A percentile compares a stretch with the other conserved stretches of the same genome.
Conservation (phyloP, 371 early-diverging fungal genomes). For the Mortierella polycephala region DNA sequence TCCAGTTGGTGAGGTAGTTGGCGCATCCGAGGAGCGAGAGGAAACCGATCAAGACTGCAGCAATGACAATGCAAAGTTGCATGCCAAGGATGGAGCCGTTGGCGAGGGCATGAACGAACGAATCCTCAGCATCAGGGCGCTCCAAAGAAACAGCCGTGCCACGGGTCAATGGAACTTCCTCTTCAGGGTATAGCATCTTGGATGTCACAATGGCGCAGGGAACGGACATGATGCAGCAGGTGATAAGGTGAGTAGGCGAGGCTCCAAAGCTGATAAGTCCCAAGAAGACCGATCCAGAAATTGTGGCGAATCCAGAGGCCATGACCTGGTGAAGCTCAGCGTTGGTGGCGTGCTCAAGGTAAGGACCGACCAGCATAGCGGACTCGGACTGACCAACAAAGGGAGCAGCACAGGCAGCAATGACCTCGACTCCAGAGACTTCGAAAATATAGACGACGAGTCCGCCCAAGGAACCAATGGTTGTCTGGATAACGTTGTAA, state of each 20-base stretch:
- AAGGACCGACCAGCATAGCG: constrained; percentile 86
- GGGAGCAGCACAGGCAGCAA: constrained; percentile 90
- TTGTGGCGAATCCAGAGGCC: constrained; percentile 92
- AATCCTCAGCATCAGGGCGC: constrained; percentile 72
- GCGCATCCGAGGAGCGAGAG: constrained; percentile 75
- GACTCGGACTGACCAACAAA: constrained; percentile 89
- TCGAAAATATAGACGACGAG: constrained; percentile 76
- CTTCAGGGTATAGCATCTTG: constrained; percentile 90
- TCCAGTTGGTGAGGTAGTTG: constrained; percentile 79
- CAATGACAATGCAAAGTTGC: constrained; percentile 78
- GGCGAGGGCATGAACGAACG: constrained; percentile 85
- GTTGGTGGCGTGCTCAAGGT: constrained; percentile 86
- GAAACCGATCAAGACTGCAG: constrained; percentile 81
- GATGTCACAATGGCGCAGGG: constrained; percentile 89
- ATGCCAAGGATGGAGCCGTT: constrained; percentile 89
- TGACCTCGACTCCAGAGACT: constrained; percentile 87
- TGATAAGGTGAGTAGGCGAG: constrained; percentile 72
- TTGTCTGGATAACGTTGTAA: constrained; percentile 85
- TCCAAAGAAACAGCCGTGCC: constrained; percentile 69
- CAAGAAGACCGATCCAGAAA: constrained; percentile 85
- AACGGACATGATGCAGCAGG: constrained; percentile 93
- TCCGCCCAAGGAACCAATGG: constrained; percentile 74
- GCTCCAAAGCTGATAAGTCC: constrained; percentile 80
- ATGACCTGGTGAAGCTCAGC: constrained; percentile 91
- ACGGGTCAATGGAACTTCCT: constrained; percentile 80